Conservation (phyloP, 306 rosid genomes). For the Malus sylvestris region DNA sequence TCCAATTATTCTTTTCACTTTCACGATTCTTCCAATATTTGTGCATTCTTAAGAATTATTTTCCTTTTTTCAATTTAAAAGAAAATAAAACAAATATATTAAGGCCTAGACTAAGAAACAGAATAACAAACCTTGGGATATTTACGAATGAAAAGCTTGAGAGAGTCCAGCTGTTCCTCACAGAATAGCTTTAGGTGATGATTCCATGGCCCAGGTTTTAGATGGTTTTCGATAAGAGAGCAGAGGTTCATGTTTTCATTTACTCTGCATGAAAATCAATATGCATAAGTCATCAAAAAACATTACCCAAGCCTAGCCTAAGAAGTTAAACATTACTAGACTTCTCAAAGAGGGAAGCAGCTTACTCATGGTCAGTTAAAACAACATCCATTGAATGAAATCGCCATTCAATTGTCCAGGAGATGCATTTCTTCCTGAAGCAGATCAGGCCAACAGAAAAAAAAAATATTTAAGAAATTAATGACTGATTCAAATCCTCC, state of each 20-base stretch:
- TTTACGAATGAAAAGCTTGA: constrained; percentile 68
- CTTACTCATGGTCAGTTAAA: constrained; percentile 72
- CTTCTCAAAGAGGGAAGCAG: not conserved
- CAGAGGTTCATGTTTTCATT: constrained; percentile 46
- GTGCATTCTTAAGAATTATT: not conserved
- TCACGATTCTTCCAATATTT: constrained; percentile 23
- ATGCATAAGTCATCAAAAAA: constrained; percentile 12
- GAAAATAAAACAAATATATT: too few relatives aligned
- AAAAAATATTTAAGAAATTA: not conserved
- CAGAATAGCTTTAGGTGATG: constrained; percentile 55
- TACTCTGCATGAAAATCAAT: constrained; percentile 38
- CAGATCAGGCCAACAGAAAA: constrained; percentile 1
- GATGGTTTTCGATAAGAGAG: constrained; percentile 60
- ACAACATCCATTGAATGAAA: constrained; percentile 58
- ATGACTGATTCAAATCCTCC: not conserved
- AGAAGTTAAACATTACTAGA: not conserved
- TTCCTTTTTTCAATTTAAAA: too few relatives aligned
- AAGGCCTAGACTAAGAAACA: too few relatives aligned
- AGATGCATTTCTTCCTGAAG: constrained; percentile 68
- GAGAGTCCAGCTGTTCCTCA: constrained; percentile 40
- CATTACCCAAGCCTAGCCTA: not conserved
- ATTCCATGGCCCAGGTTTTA: constrained; percentile 73
- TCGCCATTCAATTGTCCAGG: constrained; percentile 89
- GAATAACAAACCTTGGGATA: constrained; percentile 52
- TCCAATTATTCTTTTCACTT: constrained; percentile 22